Base-by-base conservation (phyloP, 2,329 filamentous ascomycete species). In the Calonectria hawksworthii region DNA sequence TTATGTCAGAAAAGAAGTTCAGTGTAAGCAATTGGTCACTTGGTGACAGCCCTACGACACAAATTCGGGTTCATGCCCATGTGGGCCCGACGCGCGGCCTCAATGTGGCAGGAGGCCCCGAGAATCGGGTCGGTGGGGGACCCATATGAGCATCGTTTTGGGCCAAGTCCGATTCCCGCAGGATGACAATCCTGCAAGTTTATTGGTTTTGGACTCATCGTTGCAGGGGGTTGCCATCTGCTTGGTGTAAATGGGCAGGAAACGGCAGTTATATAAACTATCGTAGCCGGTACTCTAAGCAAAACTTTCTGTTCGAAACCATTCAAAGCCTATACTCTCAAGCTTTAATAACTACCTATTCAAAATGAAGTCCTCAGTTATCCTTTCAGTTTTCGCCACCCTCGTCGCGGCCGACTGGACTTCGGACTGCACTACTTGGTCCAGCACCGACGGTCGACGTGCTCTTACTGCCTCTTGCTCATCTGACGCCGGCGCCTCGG, bases 11-110 rank as follows among this genome's bases (percentile, higher is more conserved):
- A 47, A 41, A 23, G 34, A 23, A 10, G 56, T 34, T 28, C 28
- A 41, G 26, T 14, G 61, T 65, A 47, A 65, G 61, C 38, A 65
- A 65, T 50, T 65, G 61, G 61, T 65, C 38, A 65, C 23, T n/a
- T 18, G 30, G 2, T 5, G 11, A 47, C 61, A 65, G 41, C 61
- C 61, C 61, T 65, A 50, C 61, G 26, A 26, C 4, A 14, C 4
- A 38, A 23, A 10, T 9, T 47, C 41, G 13, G 30, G 10, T 34
- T 65, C 16, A n/a, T 34, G 61, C 7, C 41, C 26, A 16, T 28
- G 26, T 65, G 38, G 61, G 13, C 61, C 61, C 38, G 61, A 50
- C 61, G 61, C 61, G 61, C 61, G 61, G 28, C 61, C 61, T 32
- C 18, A 65, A 32, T 32, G 16, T 26, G 6, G 61, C 11, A 16